A percentile compares a stretch with the other conserved stretches of the same genome.
Evolutionary conservation across 805 yeast species (phyloP).

Genomic region (Lipomyces sp.): DNA sequence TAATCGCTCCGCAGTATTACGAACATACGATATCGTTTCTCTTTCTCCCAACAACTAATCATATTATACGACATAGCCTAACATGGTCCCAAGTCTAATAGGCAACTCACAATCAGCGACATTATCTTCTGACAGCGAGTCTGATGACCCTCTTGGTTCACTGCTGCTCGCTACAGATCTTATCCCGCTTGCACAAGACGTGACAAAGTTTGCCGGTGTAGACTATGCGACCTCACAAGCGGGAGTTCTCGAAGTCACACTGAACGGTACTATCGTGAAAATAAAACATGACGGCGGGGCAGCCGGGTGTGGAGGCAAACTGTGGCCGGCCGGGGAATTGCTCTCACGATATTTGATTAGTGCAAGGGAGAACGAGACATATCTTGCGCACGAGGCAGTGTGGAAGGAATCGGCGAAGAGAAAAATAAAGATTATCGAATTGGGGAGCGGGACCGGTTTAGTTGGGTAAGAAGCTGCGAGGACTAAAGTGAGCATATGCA

Average conservation of each 20-base stretch:
- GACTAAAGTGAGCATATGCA: not conserved
- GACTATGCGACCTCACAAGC: conserved; percentile 28
- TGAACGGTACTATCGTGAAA: conserved; percentile 35
- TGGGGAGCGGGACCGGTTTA: conserved; percentile 65
- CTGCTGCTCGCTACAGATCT: conserved; percentile 19
- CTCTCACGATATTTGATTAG: conserved; percentile 53
- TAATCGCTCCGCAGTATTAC: not conserved
- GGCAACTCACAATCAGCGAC: not conserved
- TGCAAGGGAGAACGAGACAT: conserved; percentile 32
- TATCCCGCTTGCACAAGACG: conserved; percentile 20
- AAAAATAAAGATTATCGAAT: conserved; percentile 50
- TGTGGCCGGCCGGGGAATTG: conserved; percentile 66
- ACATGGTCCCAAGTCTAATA: not conserved
- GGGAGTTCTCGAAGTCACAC: conserved; percentile 25
- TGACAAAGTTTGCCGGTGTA: conserved; percentile 28
- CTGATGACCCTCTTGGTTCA: conserved; percentile 3
- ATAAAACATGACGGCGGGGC: conserved; percentile 63
- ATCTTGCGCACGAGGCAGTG: conserved; percentile 24
- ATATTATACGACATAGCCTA: not conserved
- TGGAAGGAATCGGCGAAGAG: conserved; percentile 21
- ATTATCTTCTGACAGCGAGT: not conserved
- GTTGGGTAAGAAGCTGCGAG: conserved; percentile 48
- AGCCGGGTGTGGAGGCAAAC: conserved; percentile 65
- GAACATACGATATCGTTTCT: not conserved
- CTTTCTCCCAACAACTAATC: not conserved